Percentiles rank a stretch among this genome's conserved stretches.
Evolutionary conservation across 768 basidiomycete genomes (phyloP).

Genomic region (Hirschioporus abietinus): DNA sequence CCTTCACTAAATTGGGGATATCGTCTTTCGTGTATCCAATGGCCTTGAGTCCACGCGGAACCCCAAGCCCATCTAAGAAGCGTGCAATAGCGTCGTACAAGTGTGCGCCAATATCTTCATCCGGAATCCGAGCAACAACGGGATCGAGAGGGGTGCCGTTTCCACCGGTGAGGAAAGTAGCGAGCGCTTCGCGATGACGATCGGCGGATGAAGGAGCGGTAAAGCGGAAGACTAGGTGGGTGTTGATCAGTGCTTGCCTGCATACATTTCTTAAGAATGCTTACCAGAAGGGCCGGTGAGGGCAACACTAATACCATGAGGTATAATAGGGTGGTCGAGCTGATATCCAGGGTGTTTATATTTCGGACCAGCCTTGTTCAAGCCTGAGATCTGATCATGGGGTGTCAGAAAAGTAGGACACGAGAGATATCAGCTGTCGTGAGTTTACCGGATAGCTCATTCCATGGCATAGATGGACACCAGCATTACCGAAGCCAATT

Average conservation of each 20-base stretch:
- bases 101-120: constrained; percentile 71
- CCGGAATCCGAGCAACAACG: constrained; percentile 66
- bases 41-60: constrained; percentile 82
- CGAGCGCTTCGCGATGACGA: constrained; percentile 84
- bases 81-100: constrained; percentile 83
- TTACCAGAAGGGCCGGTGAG: constrained; percentile 81
- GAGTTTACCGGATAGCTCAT: constrained; percentile 73
- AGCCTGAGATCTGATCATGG: constrained; percentile 67
- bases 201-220: constrained; percentile 91
- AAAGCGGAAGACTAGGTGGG: constrained; percentile 75
- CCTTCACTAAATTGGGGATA: constrained; percentile 74
- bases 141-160: constrained; percentile 36
- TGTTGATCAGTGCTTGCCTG: constrained; percentile 5
- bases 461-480: constrained; percentile 86
- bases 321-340: constrained; percentile 84
- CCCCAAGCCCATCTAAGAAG: constrained; percentile 80
- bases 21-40: constrained; percentile 71
- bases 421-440: constrained; percentile 19
- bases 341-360: constrained; percentile 89
- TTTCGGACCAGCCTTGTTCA: constrained; percentile 92
- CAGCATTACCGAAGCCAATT: constrained; percentile 92
- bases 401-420: constrained; percentile 5
- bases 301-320: constrained; percentile 88
- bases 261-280: constrained; percentile 14
- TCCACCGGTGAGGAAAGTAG: constrained; percentile 60